Evolutionary conservation across 2,329 filamentous ascomycete species (phyloP).

Genomic region (Alternaria conjuncta): DNA sequence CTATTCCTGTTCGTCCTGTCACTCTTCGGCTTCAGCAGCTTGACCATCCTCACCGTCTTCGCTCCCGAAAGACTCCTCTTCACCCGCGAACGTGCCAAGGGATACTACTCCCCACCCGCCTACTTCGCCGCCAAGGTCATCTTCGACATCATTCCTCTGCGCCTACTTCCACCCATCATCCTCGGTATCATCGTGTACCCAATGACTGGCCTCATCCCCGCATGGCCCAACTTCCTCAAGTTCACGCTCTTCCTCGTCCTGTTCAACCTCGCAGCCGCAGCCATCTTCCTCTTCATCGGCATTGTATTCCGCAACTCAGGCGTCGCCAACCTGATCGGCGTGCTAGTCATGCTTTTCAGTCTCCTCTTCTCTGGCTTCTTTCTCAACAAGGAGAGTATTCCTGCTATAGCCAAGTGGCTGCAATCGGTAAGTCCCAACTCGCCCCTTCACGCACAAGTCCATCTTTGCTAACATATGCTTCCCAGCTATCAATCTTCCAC

Average conservation of each 20-base stretch:
- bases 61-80: conserved; percentile 89
- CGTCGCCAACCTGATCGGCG: conserved; percentile 92
- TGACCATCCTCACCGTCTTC: conserved; percentile 93
- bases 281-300: conserved; percentile 94
- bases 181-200: conserved; percentile 97
- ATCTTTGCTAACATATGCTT: conserved; percentile 13
- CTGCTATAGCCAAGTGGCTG: conserved; percentile 82
- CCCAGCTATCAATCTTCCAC: conserved; percentile 89
- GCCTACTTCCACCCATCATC: conserved; percentile 90
- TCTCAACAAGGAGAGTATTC: conserved; percentile 93
- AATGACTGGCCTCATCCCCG: conserved; percentile 91
- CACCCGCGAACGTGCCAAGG: conserved; percentile 91
- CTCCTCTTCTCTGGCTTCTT: conserved; percentile 92
- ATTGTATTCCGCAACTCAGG: conserved; percentile 91
- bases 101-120: conserved; percentile 91
- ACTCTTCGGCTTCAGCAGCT: conserved; percentile 93
- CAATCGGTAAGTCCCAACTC: conserved; percentile 67
- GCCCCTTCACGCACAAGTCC: not conserved
- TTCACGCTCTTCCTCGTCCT: conserved; percentile 92
- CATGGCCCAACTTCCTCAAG: conserved; percentile 82
- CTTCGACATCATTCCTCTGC: conserved; percentile 96
- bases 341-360: conserved; percentile 96
- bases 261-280: conserved; percentile 93
- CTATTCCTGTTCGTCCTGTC: conserved; percentile 98
- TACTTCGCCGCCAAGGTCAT: conserved; percentile 97